Conservation (phyloP, 768 basidiomycete genomes). For the Phaeotremella fagi region DNA sequence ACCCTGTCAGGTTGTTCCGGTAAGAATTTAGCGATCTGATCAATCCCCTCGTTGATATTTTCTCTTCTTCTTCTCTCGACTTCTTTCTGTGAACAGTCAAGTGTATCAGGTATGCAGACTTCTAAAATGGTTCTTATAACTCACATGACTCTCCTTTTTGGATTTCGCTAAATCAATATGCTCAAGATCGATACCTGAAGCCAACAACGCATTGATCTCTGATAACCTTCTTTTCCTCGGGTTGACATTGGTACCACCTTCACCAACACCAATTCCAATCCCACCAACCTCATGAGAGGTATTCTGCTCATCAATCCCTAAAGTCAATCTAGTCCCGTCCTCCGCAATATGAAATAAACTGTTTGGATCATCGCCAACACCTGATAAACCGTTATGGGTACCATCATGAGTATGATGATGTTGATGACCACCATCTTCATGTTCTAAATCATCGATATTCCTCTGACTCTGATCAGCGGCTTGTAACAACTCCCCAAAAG, state of each 20-base stretch:
- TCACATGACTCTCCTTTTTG: constrained; percentile 48
- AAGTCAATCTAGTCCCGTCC: not conserved
- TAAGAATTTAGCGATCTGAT: constrained; percentile 79
- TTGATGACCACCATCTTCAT: not conserved
- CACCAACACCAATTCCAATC: too few species aligned
- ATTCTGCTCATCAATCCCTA: not conserved
- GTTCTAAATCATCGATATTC: not conserved
- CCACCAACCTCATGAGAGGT: not conserved
- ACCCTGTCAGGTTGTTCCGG: too few species aligned
- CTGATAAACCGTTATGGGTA: not conserved
- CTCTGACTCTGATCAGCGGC: constrained; percentile 12
- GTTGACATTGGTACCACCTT: too few species aligned
- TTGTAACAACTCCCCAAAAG: constrained; percentile 17
- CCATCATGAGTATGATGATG: constrained; percentile 3
- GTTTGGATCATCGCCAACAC: not conserved
- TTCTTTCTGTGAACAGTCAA: constrained; percentile 71
- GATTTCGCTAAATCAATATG: constrained; percentile 17
- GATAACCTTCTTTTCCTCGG: constrained; percentile 5
- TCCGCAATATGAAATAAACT: not conserved
- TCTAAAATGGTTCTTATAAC: constrained; percentile 4
- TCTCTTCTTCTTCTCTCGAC: constrained; percentile 91
- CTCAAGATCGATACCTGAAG: constrained; percentile 7
- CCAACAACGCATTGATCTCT: not conserved
- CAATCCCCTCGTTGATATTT: constrained; percentile 95
- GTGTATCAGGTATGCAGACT: not conserved